Evolutionary conservation across 2,329 filamentous ascomycete species (phyloP).

Genomic region (Pyrenophora seminiperda): DNA sequence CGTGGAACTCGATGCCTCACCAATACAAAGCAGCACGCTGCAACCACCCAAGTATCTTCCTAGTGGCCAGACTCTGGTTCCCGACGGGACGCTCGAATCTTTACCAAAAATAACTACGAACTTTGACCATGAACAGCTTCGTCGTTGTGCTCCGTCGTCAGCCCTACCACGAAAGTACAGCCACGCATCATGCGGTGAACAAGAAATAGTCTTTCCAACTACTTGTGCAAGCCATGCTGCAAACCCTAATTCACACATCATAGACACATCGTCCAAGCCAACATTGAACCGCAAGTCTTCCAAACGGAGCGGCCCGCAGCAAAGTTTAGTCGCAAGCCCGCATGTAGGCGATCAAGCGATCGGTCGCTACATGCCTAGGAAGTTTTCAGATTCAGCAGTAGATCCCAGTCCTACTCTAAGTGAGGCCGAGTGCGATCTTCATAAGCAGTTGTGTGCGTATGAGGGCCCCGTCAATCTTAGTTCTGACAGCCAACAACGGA

Average conservation of each 20-base stretch:
- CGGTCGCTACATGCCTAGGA: constrained; percentile 24
- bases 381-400: constrained; percentile 14
- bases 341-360: constrained; percentile 33
- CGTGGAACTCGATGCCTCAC: constrained; percentile 37
- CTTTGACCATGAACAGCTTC: constrained; percentile 16
- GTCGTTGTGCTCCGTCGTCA: constrained; percentile 21
- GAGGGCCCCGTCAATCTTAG: constrained; percentile 45
- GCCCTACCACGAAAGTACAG: constrained; percentile 32
- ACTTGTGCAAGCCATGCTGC: constrained; percentile 28
- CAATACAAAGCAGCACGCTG: constrained; percentile 19
- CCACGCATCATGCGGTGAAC: constrained; percentile 29
- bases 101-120: constrained; percentile 7
- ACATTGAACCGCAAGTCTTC: constrained; percentile 31
- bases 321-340: constrained; percentile 21
- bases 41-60: constrained; percentile 26
- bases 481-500: constrained; percentile 39
- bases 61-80: constrained; percentile 23
- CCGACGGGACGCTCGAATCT: constrained; percentile 34
- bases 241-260: constrained; percentile 13
- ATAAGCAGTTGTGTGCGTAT: constrained; percentile 42
- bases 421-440: constrained; percentile 51
- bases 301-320: constrained; percentile 20
- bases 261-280: constrained; percentile 15
- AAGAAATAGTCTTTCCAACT: constrained; percentile 32
- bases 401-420: constrained; percentile 53